Evolutionary conservation across 176 grass and related monocot species (phyloP), one percentile per base, ranked within the genome.

Genomic region (maize (Zea mays)): DNA sequence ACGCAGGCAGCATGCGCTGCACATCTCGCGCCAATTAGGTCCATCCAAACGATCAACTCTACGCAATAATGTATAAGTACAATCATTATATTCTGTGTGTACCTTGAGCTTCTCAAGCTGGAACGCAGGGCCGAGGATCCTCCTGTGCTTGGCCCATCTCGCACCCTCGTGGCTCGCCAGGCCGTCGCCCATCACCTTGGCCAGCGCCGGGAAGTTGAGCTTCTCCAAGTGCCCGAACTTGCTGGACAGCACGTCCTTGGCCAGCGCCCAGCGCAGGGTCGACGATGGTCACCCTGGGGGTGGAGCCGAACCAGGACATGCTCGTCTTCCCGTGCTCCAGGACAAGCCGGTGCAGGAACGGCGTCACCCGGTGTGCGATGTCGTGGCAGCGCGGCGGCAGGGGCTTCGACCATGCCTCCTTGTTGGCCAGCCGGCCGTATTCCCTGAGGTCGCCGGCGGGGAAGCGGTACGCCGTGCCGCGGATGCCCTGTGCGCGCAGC

Each of bases 71-170:
- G 27, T 27, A 27, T 27, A 27, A 27, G 27, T 27, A 27, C 27
- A 27, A 27, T 27, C 27, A 27, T 27, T 27, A 27, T 27, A 27
- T 27, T 27, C 27, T 27, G 11, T 10, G 1, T 19, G 1, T 56
- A 84, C 86, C 90, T 97, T 93, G 7, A 97, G 81, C 39, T 89
- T 93, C 79, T 97, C 88, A 3, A 88, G 35, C 59, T 93, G 90
- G 78, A 97, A 97, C 1, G 90, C 90, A 52, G 88, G 88, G n/a
- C 80, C 93, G 71, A 97, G 69, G 66, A 97, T 90, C 77, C 74
- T 93, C 57, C 90, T 70, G 60, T 97, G 90, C 54, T 82, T 93
- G 12, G 66, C 83, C 93, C 93, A 97, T 54, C 93, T 93, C 20
- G 93, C 83, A 5, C 90, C 93, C 27, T 97, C 83, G 54, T 93